Percentiles rank a stretch among this genome's conserved stretches.
These are phyloP conservation scores for Fusarium sp. DNA, from an alignment of 2,329 filamentous ascomycete genomes.

Conservation along the genomic window DNA sequence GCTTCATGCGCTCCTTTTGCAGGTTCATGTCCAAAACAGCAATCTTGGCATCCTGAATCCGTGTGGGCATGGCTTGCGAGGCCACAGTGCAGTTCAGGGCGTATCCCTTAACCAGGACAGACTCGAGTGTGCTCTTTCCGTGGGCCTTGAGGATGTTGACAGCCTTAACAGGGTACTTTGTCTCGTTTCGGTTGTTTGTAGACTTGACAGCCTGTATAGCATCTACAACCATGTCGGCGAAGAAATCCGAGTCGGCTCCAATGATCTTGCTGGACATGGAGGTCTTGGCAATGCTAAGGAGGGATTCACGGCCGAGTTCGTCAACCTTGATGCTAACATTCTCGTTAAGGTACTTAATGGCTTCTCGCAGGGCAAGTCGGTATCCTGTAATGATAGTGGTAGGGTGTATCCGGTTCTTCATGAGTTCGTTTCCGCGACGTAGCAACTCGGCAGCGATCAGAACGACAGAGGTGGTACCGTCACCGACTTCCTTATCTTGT, in stretches of 20 bases:
- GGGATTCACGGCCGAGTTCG: constrained; percentile 86
- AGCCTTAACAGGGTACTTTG: constrained; percentile 98
- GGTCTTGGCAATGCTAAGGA: constrained; percentile 96
- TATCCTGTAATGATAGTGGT: constrained; percentile 99
- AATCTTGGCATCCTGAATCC: constrained; percentile 94
- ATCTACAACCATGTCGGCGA: constrained; percentile 96
- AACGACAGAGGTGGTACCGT: constrained; percentile 97
- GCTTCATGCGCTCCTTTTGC: constrained; percentile 99
- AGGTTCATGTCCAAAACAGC: constrained; percentile 97
- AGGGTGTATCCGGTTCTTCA: constrained; percentile 99
- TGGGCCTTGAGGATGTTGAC: constrained; percentile 99
- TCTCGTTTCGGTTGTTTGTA: constrained; percentile 88
- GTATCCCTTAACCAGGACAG: constrained; percentile 92
- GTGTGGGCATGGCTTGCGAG: constrained; percentile 96
- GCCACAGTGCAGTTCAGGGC: constrained; percentile 98
- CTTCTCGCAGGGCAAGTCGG: constrained; percentile 92
- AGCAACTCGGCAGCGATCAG: constrained; percentile 96
- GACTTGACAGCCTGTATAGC: constrained; percentile 93
- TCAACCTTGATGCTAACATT: constrained; percentile 98
- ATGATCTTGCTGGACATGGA: constrained; percentile 99
- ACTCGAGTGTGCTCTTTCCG: constrained; percentile 91
- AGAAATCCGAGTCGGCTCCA: constrained; percentile 94
- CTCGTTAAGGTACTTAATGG: constrained; percentile 98
- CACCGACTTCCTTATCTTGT: constrained; percentile 98
- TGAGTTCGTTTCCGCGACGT: constrained; percentile 93